Conservation (phyloP, 2,329 filamentous ascomycete genomes). For the Botrytis paeoniae region DNA sequence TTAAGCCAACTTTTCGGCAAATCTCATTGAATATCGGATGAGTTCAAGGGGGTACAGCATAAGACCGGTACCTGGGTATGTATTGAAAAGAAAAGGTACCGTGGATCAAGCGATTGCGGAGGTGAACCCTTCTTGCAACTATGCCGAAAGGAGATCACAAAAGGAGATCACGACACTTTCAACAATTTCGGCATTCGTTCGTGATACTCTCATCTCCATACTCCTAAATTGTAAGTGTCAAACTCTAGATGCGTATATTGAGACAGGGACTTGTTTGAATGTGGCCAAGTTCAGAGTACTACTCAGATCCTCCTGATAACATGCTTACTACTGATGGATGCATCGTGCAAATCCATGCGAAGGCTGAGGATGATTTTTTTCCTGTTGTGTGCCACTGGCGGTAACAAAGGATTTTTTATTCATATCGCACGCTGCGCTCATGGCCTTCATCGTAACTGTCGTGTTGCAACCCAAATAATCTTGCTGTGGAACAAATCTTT, state of each 20-base stretch:
- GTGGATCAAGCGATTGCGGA: conserved; percentile 12
- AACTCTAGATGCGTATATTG: not conserved
- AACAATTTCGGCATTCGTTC: not conserved
- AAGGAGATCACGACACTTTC: not conserved
- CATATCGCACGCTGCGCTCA: not conserved
- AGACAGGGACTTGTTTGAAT: not conserved
- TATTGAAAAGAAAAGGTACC: not conserved
- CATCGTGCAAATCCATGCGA: not conserved
- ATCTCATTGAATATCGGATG: not conserved
- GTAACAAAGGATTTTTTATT: not conserved
- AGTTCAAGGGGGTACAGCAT: not conserved
- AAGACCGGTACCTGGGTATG: not conserved
- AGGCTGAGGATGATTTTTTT: not conserved
- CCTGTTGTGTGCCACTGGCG: not conserved
- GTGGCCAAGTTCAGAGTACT: not conserved
- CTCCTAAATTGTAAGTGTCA: not conserved
- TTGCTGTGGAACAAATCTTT: not conserved
- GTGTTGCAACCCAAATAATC: not conserved
- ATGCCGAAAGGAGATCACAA: not conserved
- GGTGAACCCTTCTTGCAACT: not conserved
- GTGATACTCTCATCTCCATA: not conserved
- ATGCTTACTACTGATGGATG: not conserved
- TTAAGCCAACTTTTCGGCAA: not conserved
- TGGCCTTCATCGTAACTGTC: not conserved
- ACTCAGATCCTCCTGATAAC: not conserved